Base-by-base conservation (phyloP, 257 asterid genomes). In the Galeopsis tetrahit region DNA sequence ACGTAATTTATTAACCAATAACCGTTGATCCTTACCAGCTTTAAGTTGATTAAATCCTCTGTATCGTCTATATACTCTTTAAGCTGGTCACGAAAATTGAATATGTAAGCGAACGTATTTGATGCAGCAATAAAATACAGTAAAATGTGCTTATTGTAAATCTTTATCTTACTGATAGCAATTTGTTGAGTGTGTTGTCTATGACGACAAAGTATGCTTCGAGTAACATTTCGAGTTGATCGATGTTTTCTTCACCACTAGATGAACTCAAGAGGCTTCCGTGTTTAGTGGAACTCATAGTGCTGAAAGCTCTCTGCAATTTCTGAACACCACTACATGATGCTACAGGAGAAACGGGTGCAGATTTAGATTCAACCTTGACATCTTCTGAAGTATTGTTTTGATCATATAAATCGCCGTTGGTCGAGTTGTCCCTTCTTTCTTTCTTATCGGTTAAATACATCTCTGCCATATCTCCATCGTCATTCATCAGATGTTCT, bases 391-490 rank as follows among this genome's bases (percentile, higher is more conserved):
- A 74, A 66, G 61, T 49, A 71, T 57, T 79, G 64, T 65, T 77
- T 76, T 84, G 89, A 60, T 88, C 90, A 71, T 76, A 56, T 68
- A 71, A 7, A 66, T 84, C 98, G 39, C 68, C 77, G 73, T 53
- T 79, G 77, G 81, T 58, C 49, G 76, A 69, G 35, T 77, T 85
- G 77, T 95, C 97, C 77, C 78, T 84, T 78, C 91, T 87, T 75
- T 87, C 92, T 75, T 92, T 95, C 88, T 95, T 95, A 78, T 95
- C 98, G 1, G 99, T 90, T 78, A 95, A 81, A 78, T 95, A 95
- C 99, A 95, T 95, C 88, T 92, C 98, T 2, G 98, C 99, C 99
- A 95, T 95, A 76, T 95, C 99, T 55, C 97, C 99, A 56, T 95
- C 99, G 77, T 95, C 99, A 64, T 95, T 86, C 98, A 95, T 95